Evolutionary conservation across 768 basidiomycete species (phyloP), one percentile per base, ranked within the genome.

Genomic region (Xanthoconium stramineum): DNA sequence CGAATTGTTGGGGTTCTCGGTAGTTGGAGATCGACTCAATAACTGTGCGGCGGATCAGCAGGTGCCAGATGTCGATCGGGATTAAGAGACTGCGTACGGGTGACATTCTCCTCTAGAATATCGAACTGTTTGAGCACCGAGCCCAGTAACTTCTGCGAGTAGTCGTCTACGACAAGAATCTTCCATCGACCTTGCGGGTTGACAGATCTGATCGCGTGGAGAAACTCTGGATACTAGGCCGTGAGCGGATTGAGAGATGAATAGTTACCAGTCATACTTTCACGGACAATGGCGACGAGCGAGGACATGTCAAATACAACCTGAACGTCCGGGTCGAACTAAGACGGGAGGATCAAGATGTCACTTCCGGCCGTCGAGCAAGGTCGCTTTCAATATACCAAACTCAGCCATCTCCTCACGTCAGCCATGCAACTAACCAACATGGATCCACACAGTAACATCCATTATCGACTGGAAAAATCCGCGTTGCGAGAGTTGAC

Each of bases 101-200:
- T 97, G 42, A 98, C 93, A 78, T 95, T 95, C 79, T 97, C 93
- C 71, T 94, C 88, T 53, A 98, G 73, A 53, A 98, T 90, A 70
- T 99, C 96, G 64, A 91, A 94, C 69, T 92, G 88, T 74, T 93
- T 94, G 63, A 98, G 80, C 5, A 95, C 92, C 10, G 89, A 83
- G 58, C 86, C 82, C 45, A 99, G 73, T 52, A 98, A 75, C 69
- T 81, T 84, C 72, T 94, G 88, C 28, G 94, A 88, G 73, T 91
- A 83, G 61, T 94, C 92, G 71, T 99, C 97, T 51, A 98, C 90
- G 56, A 99, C 94, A 43, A 98, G 83, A 63, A 97, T 89, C 83
- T 99, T 99, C 97, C 97, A 99, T 80, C 84, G 77, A 55, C 83
- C 84, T 19, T 88, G 85, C 3, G 95, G 91, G 67, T 88, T 84